phyloP scores from a whole-genome alignment of 805 yeast genomes.

The Cyberlindnera sargentensis region DNA sequence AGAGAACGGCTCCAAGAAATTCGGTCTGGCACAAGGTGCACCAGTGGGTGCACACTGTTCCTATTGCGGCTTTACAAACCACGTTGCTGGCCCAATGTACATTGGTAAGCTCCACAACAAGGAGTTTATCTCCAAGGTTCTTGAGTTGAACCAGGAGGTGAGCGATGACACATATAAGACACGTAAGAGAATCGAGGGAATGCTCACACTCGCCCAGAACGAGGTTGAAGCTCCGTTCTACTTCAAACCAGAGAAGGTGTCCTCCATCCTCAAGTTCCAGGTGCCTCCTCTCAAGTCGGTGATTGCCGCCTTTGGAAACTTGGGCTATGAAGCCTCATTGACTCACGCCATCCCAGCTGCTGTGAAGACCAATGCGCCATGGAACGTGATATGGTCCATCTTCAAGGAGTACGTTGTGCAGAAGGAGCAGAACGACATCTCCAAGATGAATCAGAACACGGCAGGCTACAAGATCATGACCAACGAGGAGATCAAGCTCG shows the following conservation, averaged over 20 bases:
- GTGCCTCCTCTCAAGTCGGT: slow-evolving; percentile 73
- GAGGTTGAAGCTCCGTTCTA: slow-evolving; percentile 77
- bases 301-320: slow-evolving; percentile 74
- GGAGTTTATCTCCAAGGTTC: slow-evolving; percentile 57
- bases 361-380: slow-evolving; percentile 86
- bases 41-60: slow-evolving; percentile 53
- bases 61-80: slow-evolving; percentile 63
- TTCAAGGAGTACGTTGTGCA: slow-evolving; percentile 54
- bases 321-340: slow-evolving; percentile 75
- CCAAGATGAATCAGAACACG: slow-evolving; percentile 33
- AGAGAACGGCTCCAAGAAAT: slow-evolving; percentile 40
- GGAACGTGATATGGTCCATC: slow-evolving; percentile 69
- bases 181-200: slow-evolving; percentile 78
- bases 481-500: slow-evolving; percentile 31
- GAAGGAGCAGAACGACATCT: slow-evolving; percentile 31
- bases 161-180: slow-evolving; percentile 66
- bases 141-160: slow-evolving; percentile 44
- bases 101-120: slow-evolving; percentile 69
- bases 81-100: slow-evolving; percentile 97
- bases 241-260: slow-evolving; percentile 69
- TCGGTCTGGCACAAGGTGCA: slow-evolving; percentile 59
- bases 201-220: slow-evolving; percentile 75
- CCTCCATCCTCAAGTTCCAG: slow-evolving; percentile 71
- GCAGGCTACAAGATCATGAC: slow-evolving; percentile 54
- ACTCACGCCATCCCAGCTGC: slow-evolving; percentile 87